phyloP scores from a whole-genome alignment of 1,284 basidiomycete species.

The Prillingera fragicola region DNA sequence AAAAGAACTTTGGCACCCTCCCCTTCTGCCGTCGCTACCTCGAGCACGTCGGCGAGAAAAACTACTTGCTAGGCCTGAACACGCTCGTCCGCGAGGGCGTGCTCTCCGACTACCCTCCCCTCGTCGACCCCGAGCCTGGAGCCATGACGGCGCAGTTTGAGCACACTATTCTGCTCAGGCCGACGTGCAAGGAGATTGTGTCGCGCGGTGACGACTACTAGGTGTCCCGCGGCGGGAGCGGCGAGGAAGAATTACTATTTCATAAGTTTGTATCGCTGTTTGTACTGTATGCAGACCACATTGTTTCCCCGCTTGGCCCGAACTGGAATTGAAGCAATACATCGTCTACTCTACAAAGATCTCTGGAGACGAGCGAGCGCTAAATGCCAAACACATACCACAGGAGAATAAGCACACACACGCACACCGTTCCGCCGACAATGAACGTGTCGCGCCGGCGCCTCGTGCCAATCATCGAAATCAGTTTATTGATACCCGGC shows the following conservation, averaged over 20 bases:
- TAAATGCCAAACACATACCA: constrained; percentile 63
- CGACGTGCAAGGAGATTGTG: constrained; percentile 91
- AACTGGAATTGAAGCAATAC: too few species aligned
- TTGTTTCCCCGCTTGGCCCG: too few species aligned
- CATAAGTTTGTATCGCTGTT: too few species aligned
- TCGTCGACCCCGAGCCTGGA: constrained; percentile 62
- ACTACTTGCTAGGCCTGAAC: constrained; percentile 88
- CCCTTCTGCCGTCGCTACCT: constrained; percentile 95
- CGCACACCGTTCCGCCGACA: constrained; percentile 74
- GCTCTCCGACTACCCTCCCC: constrained; percentile 90
- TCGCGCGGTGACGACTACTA: constrained; percentile 89
- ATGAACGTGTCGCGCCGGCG: constrained; percentile 86
- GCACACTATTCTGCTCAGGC: constrained; percentile 84
- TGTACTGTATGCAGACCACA: too few species aligned
- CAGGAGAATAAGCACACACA: constrained; percentile 73
- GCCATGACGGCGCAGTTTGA: constrained; percentile 95
- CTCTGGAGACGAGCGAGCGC: too few species aligned
- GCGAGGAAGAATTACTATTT: too few species aligned
- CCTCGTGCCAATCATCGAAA: constrained; percentile 86
- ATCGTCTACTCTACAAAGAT: too few species aligned
- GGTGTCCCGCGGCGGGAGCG: neutral
- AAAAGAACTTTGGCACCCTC: constrained; percentile 88
- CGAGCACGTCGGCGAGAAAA: constrained; percentile 87
- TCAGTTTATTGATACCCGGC: constrained; percentile 85
- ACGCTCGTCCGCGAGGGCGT: constrained; percentile 82